Evolutionary conservation across 129 eudicot species (phyloP).

Genomic region (Smallanthus sonchifolius): DNA sequence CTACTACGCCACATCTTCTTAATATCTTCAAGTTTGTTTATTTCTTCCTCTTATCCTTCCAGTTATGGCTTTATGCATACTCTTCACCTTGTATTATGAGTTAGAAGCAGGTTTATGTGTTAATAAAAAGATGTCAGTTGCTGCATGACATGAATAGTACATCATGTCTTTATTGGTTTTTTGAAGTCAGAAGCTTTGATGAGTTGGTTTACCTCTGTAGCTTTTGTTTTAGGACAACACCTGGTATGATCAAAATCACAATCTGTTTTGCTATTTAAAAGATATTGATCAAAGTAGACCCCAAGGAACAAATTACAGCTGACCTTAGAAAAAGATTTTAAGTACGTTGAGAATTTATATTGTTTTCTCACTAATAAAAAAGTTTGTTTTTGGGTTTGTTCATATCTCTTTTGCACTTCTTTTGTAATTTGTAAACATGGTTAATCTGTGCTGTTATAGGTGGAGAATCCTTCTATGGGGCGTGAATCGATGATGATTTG

Average conservation of each 20-base stretch:
- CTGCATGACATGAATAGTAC: background rate
- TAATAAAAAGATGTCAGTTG: conserved; percentile 7
- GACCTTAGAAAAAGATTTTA: background rate
- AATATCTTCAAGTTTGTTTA: background rate
- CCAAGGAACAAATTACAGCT: background rate
- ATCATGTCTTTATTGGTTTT: background rate
- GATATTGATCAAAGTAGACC: conserved; percentile 1
- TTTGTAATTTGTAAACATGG: background rate
- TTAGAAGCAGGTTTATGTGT: background rate
- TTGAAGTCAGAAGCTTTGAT: background rate
- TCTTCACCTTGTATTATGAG: background rate
- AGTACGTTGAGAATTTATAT: background rate
- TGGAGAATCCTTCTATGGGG: background rate
- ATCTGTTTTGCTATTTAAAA: background rate
- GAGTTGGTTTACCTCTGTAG: background rate
- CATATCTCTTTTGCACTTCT: conserved; percentile 6
- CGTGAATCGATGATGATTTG: background rate
- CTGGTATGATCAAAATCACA: background rate
- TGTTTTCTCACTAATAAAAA: background rate
- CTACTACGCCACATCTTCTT: background rate
- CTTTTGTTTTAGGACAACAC: background rate
- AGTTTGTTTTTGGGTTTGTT: background rate
- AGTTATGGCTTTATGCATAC: background rate
- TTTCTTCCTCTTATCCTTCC: background rate
- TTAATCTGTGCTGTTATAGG: background rate